Base-by-base conservation (phyloP, 352 stramenopile genomes). In the Elongisporangium undulatum region DNA sequence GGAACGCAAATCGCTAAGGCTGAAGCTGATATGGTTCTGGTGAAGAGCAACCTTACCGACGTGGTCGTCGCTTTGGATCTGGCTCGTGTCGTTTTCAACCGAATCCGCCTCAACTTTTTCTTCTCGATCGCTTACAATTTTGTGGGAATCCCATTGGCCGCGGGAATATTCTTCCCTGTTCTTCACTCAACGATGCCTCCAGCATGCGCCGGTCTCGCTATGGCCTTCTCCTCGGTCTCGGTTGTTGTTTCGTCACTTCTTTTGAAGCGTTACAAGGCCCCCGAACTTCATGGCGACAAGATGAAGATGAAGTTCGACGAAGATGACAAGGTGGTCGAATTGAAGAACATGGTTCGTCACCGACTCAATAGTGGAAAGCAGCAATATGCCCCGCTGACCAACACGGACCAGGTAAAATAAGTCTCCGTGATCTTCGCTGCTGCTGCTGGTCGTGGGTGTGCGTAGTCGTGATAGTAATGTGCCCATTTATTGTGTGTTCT, bases 1-100 rank as follows among this genome's bases (percentile, higher is more conserved):
- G 95, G 93, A 15, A 98, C 94, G 16, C 81, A 96, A 58, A 93
- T 95, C 48, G 88, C 88, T 16, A 91, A 94, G 62, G 88, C 83
- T 0, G 83, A 93, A 56, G 87, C 87, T 1, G 86, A 96, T 57
- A 94, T 96, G 83, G 85, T 96, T 12, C 56, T 96, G n/a, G 82
- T 95, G 16, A 95, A 95, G 67, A 90, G 75, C 67, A 77, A 90
- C 23, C 59, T 96, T 39, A 76, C 65, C 3, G 88, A 95, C 48
- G 85, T 96, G n/a, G 79, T 95, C 19, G 82, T 91, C 15, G 88
- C 88, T 0, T 57, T 95, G 39, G 81, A 95, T 57, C 71, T 96
- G 5, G 84, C 88, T 41, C 87, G 83, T 20, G 78, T 85, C 13
- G 82, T 93, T 45, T 95, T 94, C 62, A 72, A 60, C 49, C 88